phyloP scores from a whole-genome alignment of 108 stramenopile genomes.

The Conticribra weissflogii region DNA sequence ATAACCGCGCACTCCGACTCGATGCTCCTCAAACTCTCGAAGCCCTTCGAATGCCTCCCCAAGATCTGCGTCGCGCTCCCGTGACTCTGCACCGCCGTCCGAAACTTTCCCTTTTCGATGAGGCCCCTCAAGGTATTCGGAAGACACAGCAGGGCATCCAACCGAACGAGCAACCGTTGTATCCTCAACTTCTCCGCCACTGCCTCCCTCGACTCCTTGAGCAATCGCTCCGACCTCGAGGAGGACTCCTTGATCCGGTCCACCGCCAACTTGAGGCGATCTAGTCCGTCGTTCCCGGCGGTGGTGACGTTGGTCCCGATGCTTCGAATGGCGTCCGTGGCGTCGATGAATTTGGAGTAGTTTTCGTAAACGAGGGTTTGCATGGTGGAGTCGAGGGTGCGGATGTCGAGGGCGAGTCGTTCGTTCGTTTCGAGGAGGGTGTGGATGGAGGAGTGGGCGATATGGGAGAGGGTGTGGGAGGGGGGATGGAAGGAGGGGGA shows the following conservation, averaged over 20 bases:
- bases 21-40: constrained; percentile 81
- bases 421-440: constrained; percentile 77
- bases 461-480: constrained; percentile 62
- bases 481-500: constrained; percentile 69
- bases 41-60: constrained; percentile 76
- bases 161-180: constrained; percentile 73
- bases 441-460: constrained; percentile 55
- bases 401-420: constrained; percentile 71
- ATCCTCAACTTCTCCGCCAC: constrained; percentile 85
- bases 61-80: constrained; percentile 68
- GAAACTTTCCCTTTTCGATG: constrained; percentile 58
- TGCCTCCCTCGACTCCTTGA: constrained; percentile 65
- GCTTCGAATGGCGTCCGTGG: constrained; percentile 94
- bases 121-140: constrained; percentile 68
- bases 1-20: constrained; percentile 77
- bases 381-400: constrained; percentile 93
- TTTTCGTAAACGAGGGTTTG: constrained; percentile 99
- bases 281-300: constrained; percentile 49
- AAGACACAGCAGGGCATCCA: constrained; percentile 77
- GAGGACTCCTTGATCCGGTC: constrained; percentile 39
- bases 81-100: constrained; percentile 68
- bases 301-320: constrained; percentile 75
- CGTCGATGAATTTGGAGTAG: constrained; percentile 98
- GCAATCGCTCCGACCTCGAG: constrained; percentile 50
- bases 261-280: constrained; percentile 55